Base-by-base conservation (phyloP, 805 yeast species). In the Cyberlindnera sargentensis region DNA sequence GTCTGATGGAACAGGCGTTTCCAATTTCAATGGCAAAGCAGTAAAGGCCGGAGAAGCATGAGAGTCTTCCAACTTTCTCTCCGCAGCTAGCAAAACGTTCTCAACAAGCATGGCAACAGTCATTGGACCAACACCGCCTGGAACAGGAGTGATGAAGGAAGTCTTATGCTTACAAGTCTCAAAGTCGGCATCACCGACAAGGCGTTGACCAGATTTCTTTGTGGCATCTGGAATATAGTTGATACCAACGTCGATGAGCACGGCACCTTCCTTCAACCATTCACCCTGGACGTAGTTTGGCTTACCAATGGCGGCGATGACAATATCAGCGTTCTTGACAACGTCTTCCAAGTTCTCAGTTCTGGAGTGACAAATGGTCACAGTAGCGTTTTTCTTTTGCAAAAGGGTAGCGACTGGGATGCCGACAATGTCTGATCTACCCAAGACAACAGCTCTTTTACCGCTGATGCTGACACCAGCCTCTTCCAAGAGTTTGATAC, bases 61-160 rank as follows among this genome's bases (percentile, higher is more conserved):
- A 29, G 49, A 49, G 23, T 53, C 42, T n/a, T 53, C 50, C 25
- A 58, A 47, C 27, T 55, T 70, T 48, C 71, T 69, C 60, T 80
- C 73, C 34, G 93, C 90, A 41, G 90, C 83, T 43, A 70, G 65
- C 33, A 80, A 67, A 28, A 84, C 89, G 61, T 85, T 85, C 51
- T 78, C 79, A 62, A 83, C 76, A 44, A 85, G 68, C 78, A 82
- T 81, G 27, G 93, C 93, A 37, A 85, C 91, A 10, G 95, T 85
- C 95, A 85, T 85, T 59, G 95, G 95, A 41, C 95, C 95, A 50
- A 85, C 95, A 52, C 95, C 95, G 61, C 95, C 95, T 41, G 95
- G 95, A 46, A 85, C 95, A 8, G 95, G 95, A n/a, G 95, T 85
- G 50, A 84, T 70, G 54, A 73, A 71, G 6, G 81, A 70, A 4